A percentile compares a stretch with the other conserved stretches of the same genome.
Evolutionary conservation across 345 rosid species (phyloP).

Genomic region (Moringa oleifera): DNA sequence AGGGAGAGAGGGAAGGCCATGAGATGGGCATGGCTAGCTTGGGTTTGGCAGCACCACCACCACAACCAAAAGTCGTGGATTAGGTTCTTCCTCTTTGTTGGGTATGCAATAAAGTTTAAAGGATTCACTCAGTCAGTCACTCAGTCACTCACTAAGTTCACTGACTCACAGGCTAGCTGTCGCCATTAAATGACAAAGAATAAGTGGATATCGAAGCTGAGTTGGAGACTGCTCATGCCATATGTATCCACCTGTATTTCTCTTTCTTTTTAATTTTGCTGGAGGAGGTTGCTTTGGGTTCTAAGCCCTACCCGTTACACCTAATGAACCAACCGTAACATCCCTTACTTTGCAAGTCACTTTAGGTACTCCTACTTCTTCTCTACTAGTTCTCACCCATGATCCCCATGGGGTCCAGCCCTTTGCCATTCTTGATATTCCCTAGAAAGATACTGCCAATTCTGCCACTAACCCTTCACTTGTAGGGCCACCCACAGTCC

Average conservation of each 20-base stretch:
- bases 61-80: constrained; percentile 69
- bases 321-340: constrained; percentile 46
- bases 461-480: no score
- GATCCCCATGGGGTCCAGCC: constrained; percentile 16
- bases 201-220: constrained; percentile 44
- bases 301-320: constrained; percentile 35
- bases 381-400: constrained; percentile 3
- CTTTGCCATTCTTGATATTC: constrained; percentile 17
- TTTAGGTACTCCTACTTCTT: constrained; percentile 18
- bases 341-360: constrained; percentile 61
- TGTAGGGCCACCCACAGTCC: no score
- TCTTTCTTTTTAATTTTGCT: constrained; percentile 10
- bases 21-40: constrained; percentile 32
- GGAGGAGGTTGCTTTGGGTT: constrained; percentile 25
- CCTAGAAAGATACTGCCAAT: constrained; percentile 34
- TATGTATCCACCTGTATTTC: constrained; percentile 40
- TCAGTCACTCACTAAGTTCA: constrained; percentile 4
- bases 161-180: constrained; percentile 13
- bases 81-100: constrained; percentile 46
- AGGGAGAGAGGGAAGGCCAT: constrained; percentile 20
- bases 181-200: constrained; percentile 35
- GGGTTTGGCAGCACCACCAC: constrained; percentile 54
- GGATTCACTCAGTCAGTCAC: neutral
- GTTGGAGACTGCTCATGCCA: constrained; percentile 39
- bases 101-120: constrained; percentile 6